Evolutionary conservation across 441 rosid genomes (phyloP), one percentile per base, ranked within the genome.

Genomic region (Eruca vesicaria): DNA sequence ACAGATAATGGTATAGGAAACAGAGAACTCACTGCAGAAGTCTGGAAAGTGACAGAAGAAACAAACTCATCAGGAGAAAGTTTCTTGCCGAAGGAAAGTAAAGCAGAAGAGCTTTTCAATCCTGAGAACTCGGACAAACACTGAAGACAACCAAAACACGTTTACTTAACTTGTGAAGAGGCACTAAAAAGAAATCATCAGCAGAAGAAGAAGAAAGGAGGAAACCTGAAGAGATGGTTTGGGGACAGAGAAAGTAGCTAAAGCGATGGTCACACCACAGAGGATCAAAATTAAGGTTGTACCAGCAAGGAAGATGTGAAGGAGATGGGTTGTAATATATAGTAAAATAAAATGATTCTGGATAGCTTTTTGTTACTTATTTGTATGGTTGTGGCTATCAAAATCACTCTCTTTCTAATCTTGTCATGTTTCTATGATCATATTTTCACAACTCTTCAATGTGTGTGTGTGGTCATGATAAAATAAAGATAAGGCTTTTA

Each of bases 241-340:
- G 90, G 96, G 89, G 35, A 89, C 90, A 70, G 90, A 84, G 65
- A 90, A 71, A 81, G 96, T 81, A 86, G 96, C 89, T 87, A 94
- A 87, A 76, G 97, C 97, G 94, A 92, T 92, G 35, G 69, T 64
- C 61, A 57, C 64, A 12, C 55, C 57, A 28, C 15, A 61, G n/a
- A n/a, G 53, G 50, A 18, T 15, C 36, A 14, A 59, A 69, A 57
- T 63, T 21, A 59, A 35, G 66, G 74, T 69, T 58, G 66, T 9
- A 69, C 3, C 68, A 73, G 55, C 28, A 55, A 43, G 32, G 35
- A 32, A 16, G 66, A 2, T 9, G 20, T 66, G 73, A 50, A 58
- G 35, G 2, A 74, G 52, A 31, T 50, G 41, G 1, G 23, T 74
- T 18, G 35, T 58, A 60, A 67, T 59, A 32, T 65, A 65, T 41